Conservation (phyloP, 2,329 filamentous ascomycete species). For the Clonostachys chloroleuca region DNA sequence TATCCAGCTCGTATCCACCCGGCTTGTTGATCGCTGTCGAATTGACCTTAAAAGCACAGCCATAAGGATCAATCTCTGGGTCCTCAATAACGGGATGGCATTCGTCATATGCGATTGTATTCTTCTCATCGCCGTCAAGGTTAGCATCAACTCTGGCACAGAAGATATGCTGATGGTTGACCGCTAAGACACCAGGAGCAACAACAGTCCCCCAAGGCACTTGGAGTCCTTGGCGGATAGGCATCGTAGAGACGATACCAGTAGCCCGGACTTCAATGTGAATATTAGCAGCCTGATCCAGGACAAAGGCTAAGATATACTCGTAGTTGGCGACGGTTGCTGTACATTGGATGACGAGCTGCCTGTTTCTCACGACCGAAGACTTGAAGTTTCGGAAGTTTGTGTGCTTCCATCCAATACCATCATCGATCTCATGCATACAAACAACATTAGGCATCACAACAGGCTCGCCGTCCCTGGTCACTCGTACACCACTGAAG, state of each 20-base stretch:
- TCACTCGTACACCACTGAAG: conserved; percentile 52
- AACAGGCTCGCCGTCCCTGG: conserved; percentile 45
- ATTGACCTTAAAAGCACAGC: conserved; percentile 32
- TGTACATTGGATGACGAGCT: conserved; percentile 56
- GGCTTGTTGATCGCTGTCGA: conserved; percentile 34
- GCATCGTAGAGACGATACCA: conserved; percentile 36
- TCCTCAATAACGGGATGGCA: conserved; percentile 6
- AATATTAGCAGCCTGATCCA: conserved; percentile 46
- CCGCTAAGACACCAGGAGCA: conserved; percentile 53
- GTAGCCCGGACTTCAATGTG: conserved; percentile 23
- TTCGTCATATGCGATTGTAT: conserved; percentile 5
- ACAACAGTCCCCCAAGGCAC: conserved; percentile 58
- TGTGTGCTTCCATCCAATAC: conserved; percentile 58
- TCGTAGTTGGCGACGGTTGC: conserved; percentile 62
- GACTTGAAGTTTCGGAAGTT: conserved; percentile 54
- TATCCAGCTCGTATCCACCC: conserved; percentile 39
- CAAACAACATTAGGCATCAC: conserved; percentile 36
- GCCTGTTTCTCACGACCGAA: conserved; percentile 47
- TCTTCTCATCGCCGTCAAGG: conserved; percentile 50
- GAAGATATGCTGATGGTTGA: conserved; percentile 67
- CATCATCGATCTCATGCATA: conserved; percentile 28
- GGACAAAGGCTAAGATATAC: conserved; percentile 37
- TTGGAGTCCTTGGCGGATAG: conserved; percentile 49
- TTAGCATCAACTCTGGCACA: conserved; percentile 59
- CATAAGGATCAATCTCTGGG: conserved; percentile 44